Evolutionary conservation across 305 asterid genomes (phyloP).

Genomic region (Rubia occidens): DNA sequence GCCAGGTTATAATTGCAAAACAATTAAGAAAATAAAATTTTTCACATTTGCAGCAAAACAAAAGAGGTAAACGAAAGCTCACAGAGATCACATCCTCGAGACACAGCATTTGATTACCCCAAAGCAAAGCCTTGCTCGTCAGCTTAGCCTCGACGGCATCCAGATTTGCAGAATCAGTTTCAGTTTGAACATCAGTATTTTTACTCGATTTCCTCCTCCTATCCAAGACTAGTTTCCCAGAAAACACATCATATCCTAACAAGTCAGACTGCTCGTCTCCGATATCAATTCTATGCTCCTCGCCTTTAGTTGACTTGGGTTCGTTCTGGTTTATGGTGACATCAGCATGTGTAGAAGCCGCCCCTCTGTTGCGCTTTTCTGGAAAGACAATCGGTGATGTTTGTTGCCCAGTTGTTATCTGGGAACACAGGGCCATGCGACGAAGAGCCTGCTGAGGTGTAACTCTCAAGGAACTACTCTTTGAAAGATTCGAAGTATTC

Average conservation of each 20-base stretch:
- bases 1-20: conserved; percentile 24
- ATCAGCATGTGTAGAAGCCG: conserved; percentile 36
- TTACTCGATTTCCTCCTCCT: conserved; percentile 43
- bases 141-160: conserved; percentile 72
- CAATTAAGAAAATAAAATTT: not conserved
- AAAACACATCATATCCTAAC: conserved; percentile 72
- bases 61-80: conserved; percentile 19
- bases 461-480: conserved; percentile 61
- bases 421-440: conserved; percentile 82
- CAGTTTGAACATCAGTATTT: conserved; percentile 39
- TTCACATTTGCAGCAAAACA: not conserved
- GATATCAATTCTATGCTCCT: conserved; percentile 71
- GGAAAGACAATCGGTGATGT: conserved; percentile 83
- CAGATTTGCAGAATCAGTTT: conserved; percentile 36
- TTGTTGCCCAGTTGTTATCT: conserved; percentile 68
- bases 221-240: conserved; percentile 67
- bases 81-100: conserved; percentile 86
- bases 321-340: conserved; percentile 33
- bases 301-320: conserved; percentile 40
- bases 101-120: conserved; percentile 60
- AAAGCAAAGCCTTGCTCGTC: conserved; percentile 80
- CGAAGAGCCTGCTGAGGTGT: conserved; percentile 83
- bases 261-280: conserved; percentile 88
- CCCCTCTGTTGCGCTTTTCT: conserved; percentile 74
- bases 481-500: conserved; percentile 62